These are phyloP conservation scores for Aspergillus panamensis DNA, from an alignment of 495 filamentous ascomycete species.

Conservation along the genomic window DNA sequence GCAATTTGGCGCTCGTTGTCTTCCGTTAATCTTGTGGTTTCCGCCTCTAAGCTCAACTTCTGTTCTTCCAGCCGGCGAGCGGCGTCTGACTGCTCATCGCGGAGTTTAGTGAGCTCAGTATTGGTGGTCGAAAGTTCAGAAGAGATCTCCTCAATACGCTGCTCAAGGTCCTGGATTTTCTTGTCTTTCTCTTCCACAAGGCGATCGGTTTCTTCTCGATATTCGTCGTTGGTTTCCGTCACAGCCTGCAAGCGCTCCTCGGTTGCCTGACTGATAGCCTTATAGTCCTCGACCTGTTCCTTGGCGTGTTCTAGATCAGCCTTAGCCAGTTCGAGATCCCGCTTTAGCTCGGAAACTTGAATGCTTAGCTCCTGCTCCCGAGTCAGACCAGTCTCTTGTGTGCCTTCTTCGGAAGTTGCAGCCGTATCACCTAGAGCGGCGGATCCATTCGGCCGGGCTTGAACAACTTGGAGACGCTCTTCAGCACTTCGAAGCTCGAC, in stretches of 20 bases:
- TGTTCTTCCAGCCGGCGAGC: conserved; percentile 74
- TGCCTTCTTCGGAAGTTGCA: conserved; percentile 33
- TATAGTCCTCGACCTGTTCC: conserved; percentile 79
- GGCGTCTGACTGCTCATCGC: conserved; percentile 71
- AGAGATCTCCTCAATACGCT: conserved; percentile 76
- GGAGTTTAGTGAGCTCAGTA: conserved; percentile 70
- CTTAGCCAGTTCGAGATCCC: conserved; percentile 70
- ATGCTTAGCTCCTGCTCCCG: conserved; percentile 83
- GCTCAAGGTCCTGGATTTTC: conserved; percentile 72
- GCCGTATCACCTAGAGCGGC: conserved; percentile 35
- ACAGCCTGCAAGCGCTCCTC: conserved; percentile 82
- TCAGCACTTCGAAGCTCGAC: conserved; percentile 85
- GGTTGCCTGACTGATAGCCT: conserved; percentile 78
- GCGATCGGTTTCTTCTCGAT: conserved; percentile 76
- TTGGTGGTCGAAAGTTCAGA: conserved; percentile 76
- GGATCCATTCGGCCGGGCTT: conserved; percentile 62
- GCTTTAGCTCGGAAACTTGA: conserved; percentile 78
- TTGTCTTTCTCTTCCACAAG: conserved; percentile 68
- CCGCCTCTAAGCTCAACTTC: conserved; percentile 65
- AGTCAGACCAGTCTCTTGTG: conserved; percentile 52
- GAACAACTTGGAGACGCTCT: conserved; percentile 75
- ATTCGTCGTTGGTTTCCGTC: conserved; percentile 79
- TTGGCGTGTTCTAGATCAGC: conserved; percentile 75
- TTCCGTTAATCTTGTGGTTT: conserved; percentile 79
- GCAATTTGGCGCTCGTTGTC: conserved; percentile 76